phyloP scores from a whole-genome alignment of 371 early-diverging fungal genomes.

The Actinomortierella wolfii region DNA sequence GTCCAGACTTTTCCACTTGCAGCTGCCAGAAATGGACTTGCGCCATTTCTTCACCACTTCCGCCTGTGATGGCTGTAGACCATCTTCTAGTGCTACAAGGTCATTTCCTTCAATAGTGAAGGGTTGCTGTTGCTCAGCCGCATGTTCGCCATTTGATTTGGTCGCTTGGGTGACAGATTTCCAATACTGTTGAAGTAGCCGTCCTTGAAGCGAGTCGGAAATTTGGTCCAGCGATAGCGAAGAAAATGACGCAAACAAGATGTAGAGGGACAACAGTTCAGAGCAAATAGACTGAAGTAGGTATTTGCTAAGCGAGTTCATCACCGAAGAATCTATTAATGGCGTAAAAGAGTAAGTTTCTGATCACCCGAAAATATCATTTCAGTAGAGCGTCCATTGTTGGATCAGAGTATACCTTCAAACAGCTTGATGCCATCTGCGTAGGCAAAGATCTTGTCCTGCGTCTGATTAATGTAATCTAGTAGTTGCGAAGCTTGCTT shows the following conservation, averaged over 20 bases:
- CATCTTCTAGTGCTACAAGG: no score
- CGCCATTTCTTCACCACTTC: constrained; percentile 13
- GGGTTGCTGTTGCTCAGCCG: no score
- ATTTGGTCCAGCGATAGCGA: no score
- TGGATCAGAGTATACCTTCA: constrained; percentile 30
- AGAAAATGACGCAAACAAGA: not conserved
- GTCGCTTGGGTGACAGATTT: no score
- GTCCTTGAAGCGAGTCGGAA: no score
- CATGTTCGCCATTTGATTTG: no score
- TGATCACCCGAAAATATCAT: no score
- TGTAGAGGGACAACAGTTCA: constrained; percentile 13
- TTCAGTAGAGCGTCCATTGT: no score
- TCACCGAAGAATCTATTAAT: constrained; percentile 17
- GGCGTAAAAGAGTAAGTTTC: no score
- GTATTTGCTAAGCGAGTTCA: constrained; percentile 41
- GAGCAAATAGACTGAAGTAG: constrained; percentile 31
- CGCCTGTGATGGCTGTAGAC: no score
- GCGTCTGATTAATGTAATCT: not conserved
- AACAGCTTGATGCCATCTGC: constrained; percentile 26
- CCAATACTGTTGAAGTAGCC: no score
- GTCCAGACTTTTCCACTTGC: constrained; percentile 36
- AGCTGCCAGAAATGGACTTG: constrained; percentile 27
- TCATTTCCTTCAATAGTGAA: no score
- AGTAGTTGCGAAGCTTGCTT: not conserved
- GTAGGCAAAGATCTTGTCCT: constrained; percentile 1